Base-by-base conservation (phyloP, 108 stramenopile genomes). In the Nannochloropsis granulata region DNA sequence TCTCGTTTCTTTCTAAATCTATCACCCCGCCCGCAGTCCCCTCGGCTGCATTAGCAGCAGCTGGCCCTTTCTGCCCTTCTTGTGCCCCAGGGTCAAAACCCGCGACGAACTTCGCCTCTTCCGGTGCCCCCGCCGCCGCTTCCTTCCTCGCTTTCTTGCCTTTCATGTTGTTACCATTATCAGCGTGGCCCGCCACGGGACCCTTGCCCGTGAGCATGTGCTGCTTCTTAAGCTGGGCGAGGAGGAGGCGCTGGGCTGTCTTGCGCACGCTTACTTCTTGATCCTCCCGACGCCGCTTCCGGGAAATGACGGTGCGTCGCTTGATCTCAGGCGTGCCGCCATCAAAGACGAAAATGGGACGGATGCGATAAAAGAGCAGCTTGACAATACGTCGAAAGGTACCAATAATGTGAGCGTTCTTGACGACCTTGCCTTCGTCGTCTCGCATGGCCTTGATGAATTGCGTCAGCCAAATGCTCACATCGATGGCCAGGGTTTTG, bases 331-430 rank as follows among this genome's bases (percentile, higher is more conserved):
- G 99, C 7, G 92, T 90, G 26, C 90, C 90, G n/a, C 97, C 98
- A 87, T 99, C 98, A 83, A 99, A 98, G 23, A 99, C 98, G 23
- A 99, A 93, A 43, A 99, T 96, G 13, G 99, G 98, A 45, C 93
- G 91, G 43, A 99, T 96, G 19, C 93, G 91, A 85, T 98, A 94
- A 86, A 91, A 99, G 23, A 96, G 91, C 45, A 99, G 88, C 86
- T 95, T 95, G 84, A 94, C 93, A 56, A 99, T 83, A 23, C 99
- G 89, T 23, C 97, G 93, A 21, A 99, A 85, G 45, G 96, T 95
- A 13, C 97, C 96, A 10, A 97, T 87, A 26, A 99, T 86, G 90
- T 98, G 98, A 7, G 97, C 97, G 80, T 96, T 95, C 14, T 91
- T 92, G 12, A 94, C 88, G 80, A 94, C 86, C 8, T 85, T 86